phyloP scores from a whole-genome alignment of 225 moss, liverwort and hornwort genomes.

The Bryoerythrophyllum caledonicum region DNA sequence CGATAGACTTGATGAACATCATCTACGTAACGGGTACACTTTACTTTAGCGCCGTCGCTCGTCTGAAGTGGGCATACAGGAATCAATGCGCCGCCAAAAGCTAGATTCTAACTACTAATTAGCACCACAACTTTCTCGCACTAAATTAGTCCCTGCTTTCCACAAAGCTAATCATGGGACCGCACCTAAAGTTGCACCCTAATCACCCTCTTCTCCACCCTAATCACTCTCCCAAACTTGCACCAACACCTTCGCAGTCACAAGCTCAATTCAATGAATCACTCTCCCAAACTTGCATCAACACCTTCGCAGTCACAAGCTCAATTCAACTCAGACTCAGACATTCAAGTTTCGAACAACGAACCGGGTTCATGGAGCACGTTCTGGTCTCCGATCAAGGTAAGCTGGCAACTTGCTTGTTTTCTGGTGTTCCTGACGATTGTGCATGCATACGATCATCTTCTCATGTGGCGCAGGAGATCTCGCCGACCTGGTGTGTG shows the following conservation, averaged over 20 bases:
- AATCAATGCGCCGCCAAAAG: constrained; percentile 31
- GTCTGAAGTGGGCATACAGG: not conserved
- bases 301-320: not conserved
- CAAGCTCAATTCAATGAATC: not conserved
- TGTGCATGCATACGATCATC: not conserved
- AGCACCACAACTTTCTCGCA: constrained; percentile 12
- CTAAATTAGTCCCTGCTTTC: not conserved
- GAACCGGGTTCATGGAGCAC: constrained; percentile 19
- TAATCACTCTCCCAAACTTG: not conserved
- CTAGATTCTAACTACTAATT: not conserved
- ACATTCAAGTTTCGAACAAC: not conserved
- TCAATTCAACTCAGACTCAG: not conserved
- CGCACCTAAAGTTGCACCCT: not conserved
- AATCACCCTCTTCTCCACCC: not conserved
- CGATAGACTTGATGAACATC: too few species aligned
- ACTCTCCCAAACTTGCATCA: not conserved
- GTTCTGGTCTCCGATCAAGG: constrained; percentile 28
- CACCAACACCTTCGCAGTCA: not conserved
- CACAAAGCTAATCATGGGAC: constrained; percentile 6
- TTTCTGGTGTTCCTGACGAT: not conserved
- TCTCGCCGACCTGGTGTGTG: constrained; percentile 62
- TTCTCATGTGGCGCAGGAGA: constrained; percentile 43
- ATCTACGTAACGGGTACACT: too few species aligned
- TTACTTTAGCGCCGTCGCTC: too few species aligned
- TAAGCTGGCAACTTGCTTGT: not conserved